These are phyloP conservation scores for Colletotrichum sp. DNA, from an alignment of 2,329 filamentous ascomycete species.

Conservation along the genomic window DNA sequence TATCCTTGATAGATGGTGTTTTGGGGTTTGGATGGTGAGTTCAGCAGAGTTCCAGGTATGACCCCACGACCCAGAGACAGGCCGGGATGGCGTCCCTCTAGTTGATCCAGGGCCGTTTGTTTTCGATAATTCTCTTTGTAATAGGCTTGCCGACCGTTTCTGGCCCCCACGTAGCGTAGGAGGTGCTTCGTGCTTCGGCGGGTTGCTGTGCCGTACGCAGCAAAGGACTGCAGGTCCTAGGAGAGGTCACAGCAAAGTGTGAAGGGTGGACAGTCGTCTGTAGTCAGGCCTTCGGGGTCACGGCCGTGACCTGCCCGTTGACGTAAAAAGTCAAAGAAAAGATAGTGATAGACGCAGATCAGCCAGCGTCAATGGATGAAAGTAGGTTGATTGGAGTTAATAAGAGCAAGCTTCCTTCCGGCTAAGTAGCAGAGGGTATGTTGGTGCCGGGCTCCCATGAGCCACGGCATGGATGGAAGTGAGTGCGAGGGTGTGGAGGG, in stretches of 20 bases:
- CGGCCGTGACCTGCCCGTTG: not conserved
- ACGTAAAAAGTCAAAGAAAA: not conserved
- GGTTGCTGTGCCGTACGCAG: slow-evolving; percentile 1
- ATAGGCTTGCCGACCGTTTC: slow-evolving; percentile 1
- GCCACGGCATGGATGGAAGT: not conserved
- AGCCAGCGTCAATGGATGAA: not conserved
- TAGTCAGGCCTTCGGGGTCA: not conserved
- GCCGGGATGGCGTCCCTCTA: not conserved
- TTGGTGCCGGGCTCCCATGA: not conserved
- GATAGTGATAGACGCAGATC: not conserved
- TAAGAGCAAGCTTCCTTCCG: not conserved
- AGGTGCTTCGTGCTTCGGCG: not conserved
- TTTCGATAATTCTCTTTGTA: not conserved
- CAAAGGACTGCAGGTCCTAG: not conserved
- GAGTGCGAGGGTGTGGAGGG: not conserved
- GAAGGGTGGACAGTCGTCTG: not conserved
- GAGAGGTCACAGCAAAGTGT: not conserved
- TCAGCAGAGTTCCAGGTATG: slow-evolving; percentile 9
- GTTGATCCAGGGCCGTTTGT: not conserved
- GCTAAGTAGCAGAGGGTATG: not conserved
- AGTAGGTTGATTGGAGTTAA: not conserved
- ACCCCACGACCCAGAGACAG: slow-evolving; percentile 1
- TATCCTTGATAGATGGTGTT: not conserved
- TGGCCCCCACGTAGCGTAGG: slow-evolving; percentile 2
- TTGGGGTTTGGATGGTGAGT: slow-evolving; percentile 6